Evolutionary conservation across 768 basidiomycete species (phyloP), one percentile per base, ranked within the genome.

Genomic region (Pisolithus tinctorius): DNA sequence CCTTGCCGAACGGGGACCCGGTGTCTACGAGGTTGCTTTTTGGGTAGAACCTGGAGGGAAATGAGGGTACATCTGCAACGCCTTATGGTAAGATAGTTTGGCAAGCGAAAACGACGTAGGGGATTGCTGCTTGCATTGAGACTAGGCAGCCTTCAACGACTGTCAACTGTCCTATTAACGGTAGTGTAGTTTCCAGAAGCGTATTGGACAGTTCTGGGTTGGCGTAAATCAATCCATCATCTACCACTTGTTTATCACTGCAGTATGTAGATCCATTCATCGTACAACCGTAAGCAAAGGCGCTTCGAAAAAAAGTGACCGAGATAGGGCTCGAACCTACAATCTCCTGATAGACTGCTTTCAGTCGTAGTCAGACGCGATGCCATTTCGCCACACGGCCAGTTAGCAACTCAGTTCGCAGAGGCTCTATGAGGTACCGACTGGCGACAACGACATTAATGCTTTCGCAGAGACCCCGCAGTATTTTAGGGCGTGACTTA

Each of bases 241-340:
- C 34, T 20, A 20, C 4, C n/a, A 13, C 20, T 20, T 20, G 20
- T 20, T 2, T 20, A 20, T 20, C 20, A 20, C 17, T 14, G n/a
- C 40, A 41, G 40, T 20, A 20, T 20, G 20, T 20, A 41, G 40
- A 17, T 41, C 11, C 9, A 31, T 31, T n/a, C 20, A 20, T 20
- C 20, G 39, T 3, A 40, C 10, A 20, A 9, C 17, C 14, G 25
- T 4, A 41, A 41, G 25, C 47, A 26, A 50, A 39, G 5, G 11
- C 34, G 4, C 34, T 11, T 17, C 16, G 25, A 44, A 59, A 45
- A 47, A 51, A 51, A 40, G 58, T 82, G 81, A 83, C 81, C 83
- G 80, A 79, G 77, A 78, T 81, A 88, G 83, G 84, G 79, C 78
- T 88, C 84, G 85, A 88, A 88, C 86, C 84, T 88, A 83, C 85